Evolutionary conservation across 2,329 filamentous ascomycete species (phyloP).

Genomic region (Polychaeton citri): DNA sequence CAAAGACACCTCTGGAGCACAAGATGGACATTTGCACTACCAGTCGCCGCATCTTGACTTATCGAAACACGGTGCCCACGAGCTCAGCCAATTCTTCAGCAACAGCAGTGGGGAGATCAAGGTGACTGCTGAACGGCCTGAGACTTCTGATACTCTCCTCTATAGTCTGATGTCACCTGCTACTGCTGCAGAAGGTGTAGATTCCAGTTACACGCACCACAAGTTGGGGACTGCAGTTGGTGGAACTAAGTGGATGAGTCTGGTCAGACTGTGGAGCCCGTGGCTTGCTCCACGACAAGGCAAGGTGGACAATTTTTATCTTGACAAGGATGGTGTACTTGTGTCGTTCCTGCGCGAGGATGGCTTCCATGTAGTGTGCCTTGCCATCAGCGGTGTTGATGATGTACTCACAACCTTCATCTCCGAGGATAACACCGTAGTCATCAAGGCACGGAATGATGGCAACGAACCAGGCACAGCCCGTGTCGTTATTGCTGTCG

Average conservation of each 20-base stretch:
- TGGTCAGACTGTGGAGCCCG: slow-evolving; percentile 65
- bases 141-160: slow-evolving; percentile 54
- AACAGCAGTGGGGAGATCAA: slow-evolving; percentile 44
- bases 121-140: slow-evolving; percentile 44
- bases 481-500: slow-evolving; percentile 56
- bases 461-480: slow-evolving; percentile 40
- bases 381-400: slow-evolving; percentile 63
- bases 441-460: slow-evolving; percentile 65
- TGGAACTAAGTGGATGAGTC: slow-evolving; percentile 62
- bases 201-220: slow-evolving; percentile 44
- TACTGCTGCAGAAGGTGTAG: slow-evolving; percentile 40
- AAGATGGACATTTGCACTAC: slow-evolving; percentile 51
- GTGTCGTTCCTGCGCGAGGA: slow-evolving; percentile 61
- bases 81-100: slow-evolving; percentile 44
- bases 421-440: slow-evolving; percentile 49
- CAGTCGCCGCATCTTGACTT: slow-evolving; percentile 20
- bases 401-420: slow-evolving; percentile 58
- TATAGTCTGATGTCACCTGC: slow-evolving; percentile 54
- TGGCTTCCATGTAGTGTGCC: slow-evolving; percentile 62
- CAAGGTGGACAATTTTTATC: slow-evolving; percentile 41
- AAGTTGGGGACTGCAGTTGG: slow-evolving; percentile 52
- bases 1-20: slow-evolving; percentile 47
- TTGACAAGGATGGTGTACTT: slow-evolving; percentile 67
- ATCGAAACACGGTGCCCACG: slow-evolving; percentile 19
- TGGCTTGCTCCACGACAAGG: slow-evolving; percentile 90